Evolutionary conservation across 2,329 filamentous ascomycete genomes (phyloP), one percentile per base, ranked within the genome.

Genomic region (Penicillium sp.): DNA sequence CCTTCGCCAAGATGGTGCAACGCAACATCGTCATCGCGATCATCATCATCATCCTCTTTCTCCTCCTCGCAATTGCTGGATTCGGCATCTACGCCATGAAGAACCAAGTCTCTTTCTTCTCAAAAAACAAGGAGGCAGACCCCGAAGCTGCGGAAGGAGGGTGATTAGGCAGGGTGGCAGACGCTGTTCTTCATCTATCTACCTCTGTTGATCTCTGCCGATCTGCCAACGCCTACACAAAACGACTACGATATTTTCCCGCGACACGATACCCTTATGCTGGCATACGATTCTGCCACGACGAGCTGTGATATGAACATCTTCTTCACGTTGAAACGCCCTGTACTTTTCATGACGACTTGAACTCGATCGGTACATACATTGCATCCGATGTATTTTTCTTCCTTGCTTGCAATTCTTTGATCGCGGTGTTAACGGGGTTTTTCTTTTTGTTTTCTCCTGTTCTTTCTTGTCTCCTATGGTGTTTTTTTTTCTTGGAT

Each of bases 31-130:
- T 76, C 61, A 77, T 81, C 57, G 78, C 78, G 13, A 73, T 81
- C 54, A 81, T 81, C 63, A 73, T 81, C 59, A 79, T 81, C 60
- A 57, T 78, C 43, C 70, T 81, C 51, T 80, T 80, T 63, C 56
- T 81, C 47, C 55, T 80, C 44, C 73, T 81, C 38, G 75, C 74
- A 18, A 55, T 76, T 24, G 71, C 74, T 39, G 76, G 73, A 4
- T 77, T 71, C 48, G 63, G 63, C 9, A 73, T 74, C 58, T 75
- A 66, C 49, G 67, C 69, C 5, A 63, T 70, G 48, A 64, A 72
- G 48, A 66, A 73, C 55, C 68, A 67, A 29, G 60, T 71, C 24
- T 59, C 62, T 0, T 63, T 72, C 55, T 74, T 72, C 55, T 62
- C 60, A 2, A 58, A 58, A 51, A 65, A 65, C 52, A 64, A 64